Conservation (phyloP, 2,329 filamentous ascomycete species). For the Aureobasidium subglaciale region DNA sequence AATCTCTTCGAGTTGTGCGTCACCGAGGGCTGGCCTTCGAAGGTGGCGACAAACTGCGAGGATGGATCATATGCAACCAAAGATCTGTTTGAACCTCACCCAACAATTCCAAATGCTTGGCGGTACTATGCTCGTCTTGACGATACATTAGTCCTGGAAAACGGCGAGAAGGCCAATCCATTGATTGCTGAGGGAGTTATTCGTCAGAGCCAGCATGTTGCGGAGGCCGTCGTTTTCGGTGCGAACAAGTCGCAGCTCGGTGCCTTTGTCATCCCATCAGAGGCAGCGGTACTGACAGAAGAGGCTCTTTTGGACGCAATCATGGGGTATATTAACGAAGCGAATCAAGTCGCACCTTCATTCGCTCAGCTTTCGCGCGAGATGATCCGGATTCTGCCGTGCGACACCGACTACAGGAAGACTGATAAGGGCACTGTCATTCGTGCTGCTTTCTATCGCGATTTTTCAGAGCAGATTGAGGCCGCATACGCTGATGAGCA, state of each 20-base stretch:
- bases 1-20: constrained; percentile 33
- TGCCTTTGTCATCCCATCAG: constrained; percentile 45
- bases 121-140: constrained; percentile 38
- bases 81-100: constrained; percentile 38
- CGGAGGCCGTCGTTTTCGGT: constrained; percentile 51
- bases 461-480: constrained; percentile 42
- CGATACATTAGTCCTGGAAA: constrained; percentile 38
- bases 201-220: constrained; percentile 43
- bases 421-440: constrained; percentile 51
- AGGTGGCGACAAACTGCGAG: constrained; percentile 34
- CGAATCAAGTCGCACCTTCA: constrained; percentile 41
- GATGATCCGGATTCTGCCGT: constrained; percentile 42
- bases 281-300: constrained; percentile 31
- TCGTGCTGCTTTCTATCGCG: constrained; percentile 40
- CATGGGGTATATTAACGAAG: constrained; percentile 42
- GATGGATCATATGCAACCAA: constrained; percentile 41
- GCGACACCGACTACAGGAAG: constrained; percentile 37
- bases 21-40: constrained; percentile 19
- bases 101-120: constrained; percentile 33
- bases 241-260: constrained; percentile 45
- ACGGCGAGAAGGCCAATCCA: constrained; percentile 41
- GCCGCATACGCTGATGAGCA: constrained; percentile 31
- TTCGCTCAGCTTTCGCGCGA: constrained; percentile 47
- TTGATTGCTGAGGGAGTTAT: constrained; percentile 45
- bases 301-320: constrained; percentile 42